These are phyloP conservation scores for Arctium lappa DNA, from an alignment of 129 eudicot genomes.

Conservation along the genomic window DNA sequence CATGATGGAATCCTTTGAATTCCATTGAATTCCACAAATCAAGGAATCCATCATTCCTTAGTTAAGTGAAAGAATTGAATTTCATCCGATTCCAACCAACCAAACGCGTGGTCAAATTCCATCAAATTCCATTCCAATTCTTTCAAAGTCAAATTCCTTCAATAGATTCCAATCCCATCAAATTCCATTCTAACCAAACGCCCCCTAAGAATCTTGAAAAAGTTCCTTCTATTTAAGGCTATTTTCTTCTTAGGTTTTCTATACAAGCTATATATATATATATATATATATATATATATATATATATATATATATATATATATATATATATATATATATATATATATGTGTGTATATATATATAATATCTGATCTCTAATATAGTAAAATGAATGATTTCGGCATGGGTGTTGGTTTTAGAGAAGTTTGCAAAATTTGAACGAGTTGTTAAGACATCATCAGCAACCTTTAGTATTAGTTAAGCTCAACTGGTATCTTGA, in stretches of 20 bases:
- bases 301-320: no score
- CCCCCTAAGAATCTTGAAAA: not conserved
- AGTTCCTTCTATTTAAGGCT: not conserved
- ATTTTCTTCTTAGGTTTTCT: not conserved
- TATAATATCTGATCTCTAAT: not conserved
- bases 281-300: no score
- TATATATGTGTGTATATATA: no score
- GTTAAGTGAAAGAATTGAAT: no score
- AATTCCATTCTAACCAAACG: no score
- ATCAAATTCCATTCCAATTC: no score
- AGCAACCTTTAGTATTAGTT: not conserved
- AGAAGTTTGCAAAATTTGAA: not conserved
- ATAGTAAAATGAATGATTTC: not conserved
- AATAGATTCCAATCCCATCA: not conserved
- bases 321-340: not conserved
- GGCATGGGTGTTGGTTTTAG: not conserved
- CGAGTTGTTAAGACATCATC: not conserved
- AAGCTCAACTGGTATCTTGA: not conserved
- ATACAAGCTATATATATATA: not conserved
- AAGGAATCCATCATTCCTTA: no score
- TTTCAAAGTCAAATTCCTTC: no score
- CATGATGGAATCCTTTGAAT: no score
- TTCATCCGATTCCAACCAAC: no score
- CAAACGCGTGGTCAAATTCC: no score
- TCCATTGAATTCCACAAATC: no score